Evolutionary conservation across 208 protist genomes (phyloP), one percentile per base, ranked within the genome.

Genomic region (Naegleria fowleri): DNA sequence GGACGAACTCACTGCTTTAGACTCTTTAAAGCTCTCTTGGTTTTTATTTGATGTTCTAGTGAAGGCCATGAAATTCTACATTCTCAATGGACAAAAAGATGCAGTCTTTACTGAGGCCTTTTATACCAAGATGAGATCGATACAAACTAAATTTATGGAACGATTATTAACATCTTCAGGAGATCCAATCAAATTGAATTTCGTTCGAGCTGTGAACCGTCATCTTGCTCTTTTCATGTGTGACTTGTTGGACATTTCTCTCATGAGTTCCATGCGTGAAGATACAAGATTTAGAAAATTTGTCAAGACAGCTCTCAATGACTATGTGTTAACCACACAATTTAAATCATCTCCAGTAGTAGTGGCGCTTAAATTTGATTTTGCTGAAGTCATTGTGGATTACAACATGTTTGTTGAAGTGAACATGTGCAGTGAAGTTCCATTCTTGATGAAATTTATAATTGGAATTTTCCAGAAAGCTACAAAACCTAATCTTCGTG

Each of bases 1-100:
- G 4, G 55, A 67, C 4, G 55, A 67, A 67, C 11, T 67, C 22
- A 67, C 11, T 67, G 55, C 55, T 67, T 67, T 67, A 13, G 55
- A 67, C 55, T 67, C 55, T 1, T 38, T 88, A 7, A 51, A 39
- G 19, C 40, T 88, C 15, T 58, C n/a, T 88, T 88, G 85, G 85
- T 88, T 88, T 39, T 58, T 88, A 15, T 88, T 88, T 58, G 85
- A 88, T 58, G 9, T 58, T 19, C 33, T 88, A 11, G 40, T 88
- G 16, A 88, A 88, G 33, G n/a, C 41, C 5, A 48, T 88, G 25
- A 58, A 79, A 36, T 33, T 67, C 13, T 79, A 79, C 67, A 79
- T 79, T 79, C n/a, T 67, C 6, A 33, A 36, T 7, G 67, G 29
- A 79, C 19, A 79, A n/a, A 79, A 79, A 29, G 6, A 29, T 36